Conservation (phyloP, 140 eudicot species). For the Ambrosia hybrid region DNA sequence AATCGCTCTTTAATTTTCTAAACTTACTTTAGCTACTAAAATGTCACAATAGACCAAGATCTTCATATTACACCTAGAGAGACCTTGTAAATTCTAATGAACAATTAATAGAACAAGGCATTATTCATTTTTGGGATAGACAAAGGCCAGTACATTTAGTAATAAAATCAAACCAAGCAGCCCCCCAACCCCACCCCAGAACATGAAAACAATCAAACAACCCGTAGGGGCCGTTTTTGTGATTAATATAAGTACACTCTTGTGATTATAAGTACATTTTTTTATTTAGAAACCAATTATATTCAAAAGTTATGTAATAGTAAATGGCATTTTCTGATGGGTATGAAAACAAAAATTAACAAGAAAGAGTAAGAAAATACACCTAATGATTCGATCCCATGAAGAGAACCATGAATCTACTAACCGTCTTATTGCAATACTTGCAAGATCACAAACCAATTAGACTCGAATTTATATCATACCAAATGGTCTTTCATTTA, state of each 20-base stretch:
- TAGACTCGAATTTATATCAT: neutral
- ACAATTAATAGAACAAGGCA: too few species aligned
- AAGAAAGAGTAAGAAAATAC: neutral
- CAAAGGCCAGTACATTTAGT: too few species aligned
- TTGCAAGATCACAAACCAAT: constrained; percentile 20
- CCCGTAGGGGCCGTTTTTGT: too few species aligned
- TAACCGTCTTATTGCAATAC: neutral
- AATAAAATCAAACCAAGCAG: too few species aligned
- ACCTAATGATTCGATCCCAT: constrained; percentile 2
- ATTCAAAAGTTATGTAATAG: neutral
- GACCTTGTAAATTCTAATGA: too few species aligned
- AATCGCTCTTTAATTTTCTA: neutral
- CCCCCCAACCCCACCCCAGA: too few species aligned
- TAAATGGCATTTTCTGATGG: neutral
- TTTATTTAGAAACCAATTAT: neutral
- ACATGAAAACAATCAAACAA: too few species aligned
- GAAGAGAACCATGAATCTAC: neutral
- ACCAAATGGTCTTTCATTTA: constrained; percentile 1
- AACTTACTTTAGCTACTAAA: neutral
- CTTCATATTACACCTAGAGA: neutral
- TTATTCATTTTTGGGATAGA: too few species aligned
- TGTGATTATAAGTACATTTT: too few species aligned
- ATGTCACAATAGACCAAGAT: constrained; percentile 3
- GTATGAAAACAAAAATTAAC: too few species aligned
- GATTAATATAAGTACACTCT: too few species aligned